A percentile compares a stretch with the other conserved stretches of the same genome.
These are phyloP conservation scores for Polygonum maritimum DNA, from an alignment of 148 eudicot species.

Conservation along the genomic window DNA sequence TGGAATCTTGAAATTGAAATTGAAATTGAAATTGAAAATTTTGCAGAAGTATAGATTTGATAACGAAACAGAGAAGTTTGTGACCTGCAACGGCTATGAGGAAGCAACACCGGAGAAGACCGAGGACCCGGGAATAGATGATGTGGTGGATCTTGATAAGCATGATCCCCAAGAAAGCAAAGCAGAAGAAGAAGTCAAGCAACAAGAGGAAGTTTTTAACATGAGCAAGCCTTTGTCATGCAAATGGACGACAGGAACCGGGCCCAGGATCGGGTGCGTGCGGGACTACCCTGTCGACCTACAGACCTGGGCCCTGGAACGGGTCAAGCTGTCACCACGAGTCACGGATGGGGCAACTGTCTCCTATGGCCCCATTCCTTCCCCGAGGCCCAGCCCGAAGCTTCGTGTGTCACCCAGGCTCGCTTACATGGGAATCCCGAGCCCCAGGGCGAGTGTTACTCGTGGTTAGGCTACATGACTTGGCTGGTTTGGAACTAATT, in stretches of 20 bases:
- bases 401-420: constrained; percentile 34
- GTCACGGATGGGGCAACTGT: constrained; percentile 16
- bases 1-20: neutral
- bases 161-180: constrained; percentile 4
- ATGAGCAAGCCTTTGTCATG: constrained; percentile 47
- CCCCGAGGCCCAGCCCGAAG: constrained; percentile 34
- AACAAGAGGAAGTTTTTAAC: constrained; percentile 5
- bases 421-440: constrained; percentile 18
- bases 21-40: neutral
- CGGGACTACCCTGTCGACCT: constrained; percentile 73
- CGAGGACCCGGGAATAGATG: neutral
- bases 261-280: constrained; percentile 78
- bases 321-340: constrained; percentile 79
- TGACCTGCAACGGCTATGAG: constrained; percentile 1
- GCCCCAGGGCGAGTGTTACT: neutral
- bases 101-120: neutral
- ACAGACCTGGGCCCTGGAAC: constrained; percentile 66
- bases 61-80: neutral
- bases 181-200: neutral
- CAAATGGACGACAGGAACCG: constrained; percentile 70
- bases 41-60: constrained; percentile 4
- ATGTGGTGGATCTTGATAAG: neutral
- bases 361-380: constrained; percentile 27
- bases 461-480: neutral
- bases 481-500: neutral